phyloP scores from a whole-genome alignment of 257 asterid genomes.

The Penstemon newberryi region DNA sequence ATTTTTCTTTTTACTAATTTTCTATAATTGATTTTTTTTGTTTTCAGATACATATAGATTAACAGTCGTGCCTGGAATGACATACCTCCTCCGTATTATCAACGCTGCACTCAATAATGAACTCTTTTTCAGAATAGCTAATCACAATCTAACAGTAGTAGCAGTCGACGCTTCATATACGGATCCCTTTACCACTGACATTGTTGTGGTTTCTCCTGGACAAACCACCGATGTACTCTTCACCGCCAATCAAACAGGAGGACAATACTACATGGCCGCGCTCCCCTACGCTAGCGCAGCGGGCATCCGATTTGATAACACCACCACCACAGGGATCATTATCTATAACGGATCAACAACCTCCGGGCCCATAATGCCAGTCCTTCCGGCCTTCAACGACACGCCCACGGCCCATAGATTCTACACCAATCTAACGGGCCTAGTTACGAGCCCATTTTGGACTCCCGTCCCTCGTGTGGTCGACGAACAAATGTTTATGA shows the following conservation, averaged over 20 bases:
- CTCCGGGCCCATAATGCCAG: conserved; percentile 53
- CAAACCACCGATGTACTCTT: conserved; percentile 49
- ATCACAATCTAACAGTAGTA: too few species aligned
- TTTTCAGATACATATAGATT: too few species aligned
- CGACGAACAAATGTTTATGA: conserved; percentile 61
- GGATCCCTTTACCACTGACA: too few species aligned
- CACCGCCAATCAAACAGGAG: conserved; percentile 49
- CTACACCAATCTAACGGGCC: conserved; percentile 54
- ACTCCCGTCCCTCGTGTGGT: conserved; percentile 39
- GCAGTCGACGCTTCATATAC: too few species aligned
- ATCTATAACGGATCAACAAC: conserved; percentile 35
- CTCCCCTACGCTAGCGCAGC: conserved; percentile 45
- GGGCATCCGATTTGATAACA: conserved; percentile 35
- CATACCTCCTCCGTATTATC: too few species aligned
- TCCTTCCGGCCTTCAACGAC: conserved; percentile 67
- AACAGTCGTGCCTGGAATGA: too few species aligned
- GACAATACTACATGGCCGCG: conserved; percentile 76
- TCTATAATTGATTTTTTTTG: too few species aligned
- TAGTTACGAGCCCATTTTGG: conserved; percentile 55
- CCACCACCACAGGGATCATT: conserved; percentile 59
- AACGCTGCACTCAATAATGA: too few species aligned
- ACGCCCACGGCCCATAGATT: conserved; percentile 68
- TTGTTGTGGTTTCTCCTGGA: too few species aligned
- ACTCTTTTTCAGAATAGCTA: too few species aligned
- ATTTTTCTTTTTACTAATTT: too few species aligned